Conservation (phyloP, 1,139 yeast genomes). For the Groenewaldozyma auringiensis region DNA sequence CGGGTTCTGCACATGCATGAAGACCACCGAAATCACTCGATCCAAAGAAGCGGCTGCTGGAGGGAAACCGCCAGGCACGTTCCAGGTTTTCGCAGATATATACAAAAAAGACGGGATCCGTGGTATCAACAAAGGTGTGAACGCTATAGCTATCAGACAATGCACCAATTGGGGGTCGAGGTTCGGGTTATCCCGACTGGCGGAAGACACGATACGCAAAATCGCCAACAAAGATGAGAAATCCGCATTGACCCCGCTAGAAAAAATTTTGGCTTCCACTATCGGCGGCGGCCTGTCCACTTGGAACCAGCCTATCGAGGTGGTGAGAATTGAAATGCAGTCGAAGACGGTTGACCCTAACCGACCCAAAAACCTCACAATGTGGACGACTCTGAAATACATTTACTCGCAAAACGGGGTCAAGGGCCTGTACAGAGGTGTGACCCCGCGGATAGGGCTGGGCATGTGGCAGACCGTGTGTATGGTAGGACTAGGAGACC, state of each 20-base stretch:
- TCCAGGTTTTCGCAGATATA: constrained; percentile 79
- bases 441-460: constrained; percentile 90
- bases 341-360: constrained; percentile 86
- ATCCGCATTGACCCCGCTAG: constrained; percentile 48
- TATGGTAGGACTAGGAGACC: constrained; percentile 98
- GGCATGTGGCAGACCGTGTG: constrained; percentile 98
- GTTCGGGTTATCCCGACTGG: constrained; percentile 85
- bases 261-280: constrained; percentile 79
- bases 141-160: constrained; percentile 98
- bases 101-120: constrained; percentile 77
- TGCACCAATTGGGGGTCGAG: constrained; percentile 99
- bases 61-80: constrained; percentile 61
- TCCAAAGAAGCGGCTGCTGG: constrained; percentile 69
- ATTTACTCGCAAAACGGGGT: constrained; percentile 77
- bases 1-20: constrained; percentile 98
- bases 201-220: constrained; percentile 74
- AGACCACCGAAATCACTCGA: constrained; percentile 94
- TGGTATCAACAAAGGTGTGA: constrained; percentile 96
- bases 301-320: constrained; percentile 99
- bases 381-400: constrained; percentile 70
- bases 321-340: constrained; percentile 96
- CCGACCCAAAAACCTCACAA: constrained; percentile 86
- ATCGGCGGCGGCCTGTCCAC: constrained; percentile 97
- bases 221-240: constrained; percentile 36
- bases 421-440: constrained; percentile 92